A percentile compares a stretch with the other conserved stretches of the same genome.
Evolutionary conservation across 331 rosid genomes (phyloP).

Genomic region (Pyracantha coccinea): DNA sequence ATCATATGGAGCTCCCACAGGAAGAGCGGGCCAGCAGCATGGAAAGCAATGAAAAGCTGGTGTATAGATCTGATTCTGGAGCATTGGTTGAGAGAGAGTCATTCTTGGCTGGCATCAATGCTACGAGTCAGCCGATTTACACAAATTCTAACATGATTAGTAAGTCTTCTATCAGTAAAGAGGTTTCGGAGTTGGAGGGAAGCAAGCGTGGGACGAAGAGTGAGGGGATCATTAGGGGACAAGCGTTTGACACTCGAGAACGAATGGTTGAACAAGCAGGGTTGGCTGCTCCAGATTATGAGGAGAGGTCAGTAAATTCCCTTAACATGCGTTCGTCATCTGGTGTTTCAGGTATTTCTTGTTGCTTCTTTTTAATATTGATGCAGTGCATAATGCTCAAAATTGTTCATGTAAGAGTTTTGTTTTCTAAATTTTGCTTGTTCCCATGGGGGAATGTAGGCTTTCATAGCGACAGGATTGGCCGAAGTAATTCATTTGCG

Average conservation of each 20-base stretch:
- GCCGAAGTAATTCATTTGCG: constrained; percentile 12
- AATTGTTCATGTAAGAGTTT: not conserved
- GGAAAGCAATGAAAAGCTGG: constrained; percentile 27
- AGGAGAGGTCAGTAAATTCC: constrained; percentile 25
- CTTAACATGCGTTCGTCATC: constrained; percentile 31
- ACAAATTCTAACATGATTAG: constrained; percentile 17
- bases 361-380: not conserved
- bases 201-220: constrained; percentile 20
- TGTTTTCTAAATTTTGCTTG: not conserved
- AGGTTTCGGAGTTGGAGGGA: constrained; percentile 22
- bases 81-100: constrained; percentile 22
- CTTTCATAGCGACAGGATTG: constrained; percentile 28
- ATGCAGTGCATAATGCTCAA: not conserved
- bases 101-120: constrained; percentile 23
- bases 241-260: constrained; percentile 32
- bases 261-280: constrained; percentile 29
- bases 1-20: constrained; percentile 19
- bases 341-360: constrained; percentile 26
- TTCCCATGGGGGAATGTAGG: constrained; percentile 25
- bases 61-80: constrained; percentile 25
- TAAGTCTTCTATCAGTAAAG: constrained; percentile 27
- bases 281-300: constrained; percentile 22
- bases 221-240: constrained; percentile 27
- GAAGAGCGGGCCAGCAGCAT: constrained; percentile 22
- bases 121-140: constrained; percentile 18